Conservation (phyloP, 2,329 filamentous ascomycete genomes). For the Colletotrichum limetticola region DNA sequence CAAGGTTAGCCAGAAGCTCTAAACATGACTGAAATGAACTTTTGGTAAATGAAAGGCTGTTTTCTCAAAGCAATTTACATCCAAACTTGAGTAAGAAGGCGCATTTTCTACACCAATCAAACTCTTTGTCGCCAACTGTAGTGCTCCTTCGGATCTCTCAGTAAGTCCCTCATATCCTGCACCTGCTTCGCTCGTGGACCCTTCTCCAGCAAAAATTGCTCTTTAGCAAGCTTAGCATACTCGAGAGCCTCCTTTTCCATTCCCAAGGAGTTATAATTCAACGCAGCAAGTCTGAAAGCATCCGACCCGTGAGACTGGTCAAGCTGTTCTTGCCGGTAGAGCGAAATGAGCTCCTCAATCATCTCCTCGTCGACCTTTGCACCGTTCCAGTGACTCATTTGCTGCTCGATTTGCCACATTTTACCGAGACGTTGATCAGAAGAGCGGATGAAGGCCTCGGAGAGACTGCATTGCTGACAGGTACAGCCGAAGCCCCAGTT, state of each 20-base stretch:
- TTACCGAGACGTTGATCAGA: conserved; percentile 38
- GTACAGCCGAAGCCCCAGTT: conserved; percentile 43
- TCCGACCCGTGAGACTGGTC: conserved; percentile 42
- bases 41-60: background rate
- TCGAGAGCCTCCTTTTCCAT: conserved; percentile 50
- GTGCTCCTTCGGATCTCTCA: conserved; percentile 18
- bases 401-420: conserved; percentile 37
- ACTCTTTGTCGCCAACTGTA: conserved; percentile 32
- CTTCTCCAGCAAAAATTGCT: conserved; percentile 43
- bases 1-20: background rate
- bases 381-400: conserved; percentile 29
- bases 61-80: background rate
- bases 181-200: conserved; percentile 15
- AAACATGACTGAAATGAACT: background rate
- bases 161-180: conserved; percentile 16
- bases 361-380: conserved; percentile 34
- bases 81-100: too few species aligned
- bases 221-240: conserved; percentile 50
- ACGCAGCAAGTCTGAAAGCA: conserved; percentile 50
- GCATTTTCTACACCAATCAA: background rate
- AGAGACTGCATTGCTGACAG: conserved; percentile 40
- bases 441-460: conserved; percentile 18
- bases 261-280: conserved; percentile 51
- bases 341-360: conserved; percentile 35
- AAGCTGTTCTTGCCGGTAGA: conserved; percentile 38